phyloP scores from a whole-genome alignment of 139 green algal genomes.

The Deuterostichococcus epilithicus region DNA sequence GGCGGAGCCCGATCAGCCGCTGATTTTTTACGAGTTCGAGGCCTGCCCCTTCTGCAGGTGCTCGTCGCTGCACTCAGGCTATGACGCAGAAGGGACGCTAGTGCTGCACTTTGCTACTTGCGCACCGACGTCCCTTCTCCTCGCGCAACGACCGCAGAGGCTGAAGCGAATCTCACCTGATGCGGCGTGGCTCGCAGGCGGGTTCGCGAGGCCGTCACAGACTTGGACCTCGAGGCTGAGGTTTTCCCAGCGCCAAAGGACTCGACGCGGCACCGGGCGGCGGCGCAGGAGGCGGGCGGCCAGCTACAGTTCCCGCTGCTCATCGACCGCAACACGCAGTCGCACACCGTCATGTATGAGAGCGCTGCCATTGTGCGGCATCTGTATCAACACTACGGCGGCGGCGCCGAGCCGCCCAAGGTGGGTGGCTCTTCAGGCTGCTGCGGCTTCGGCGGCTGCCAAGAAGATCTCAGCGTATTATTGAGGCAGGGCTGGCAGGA shows the following conservation, averaged over 20 bases:
- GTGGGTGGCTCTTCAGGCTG: too few species aligned
- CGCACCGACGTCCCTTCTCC: not conserved
- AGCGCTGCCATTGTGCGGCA: not conserved
- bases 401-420: not conserved
- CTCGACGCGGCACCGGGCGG: not conserved
- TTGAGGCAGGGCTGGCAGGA: too few species aligned
- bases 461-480: too few species aligned
- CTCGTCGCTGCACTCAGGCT: not conserved
- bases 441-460: too few species aligned
- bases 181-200: not conserved
- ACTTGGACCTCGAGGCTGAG: slow-evolving; percentile 39
- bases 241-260: not conserved
- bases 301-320: not conserved
- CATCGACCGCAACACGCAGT: not conserved
- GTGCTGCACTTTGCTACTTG: not conserved
- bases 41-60: slow-evolving; percentile 76
- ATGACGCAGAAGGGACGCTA: not conserved
- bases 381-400: not conserved
- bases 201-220: slow-evolving; percentile 61
- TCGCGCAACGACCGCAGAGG: not conserved
- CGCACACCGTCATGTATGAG: not conserved
- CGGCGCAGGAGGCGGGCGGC: not conserved
- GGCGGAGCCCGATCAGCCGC: slow-evolving; percentile 29
- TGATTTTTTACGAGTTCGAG: slow-evolving; percentile 74
- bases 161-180: not conserved